Conservation (phyloP, 257 asterid genomes). For the Coffea eugenioides region DNA sequence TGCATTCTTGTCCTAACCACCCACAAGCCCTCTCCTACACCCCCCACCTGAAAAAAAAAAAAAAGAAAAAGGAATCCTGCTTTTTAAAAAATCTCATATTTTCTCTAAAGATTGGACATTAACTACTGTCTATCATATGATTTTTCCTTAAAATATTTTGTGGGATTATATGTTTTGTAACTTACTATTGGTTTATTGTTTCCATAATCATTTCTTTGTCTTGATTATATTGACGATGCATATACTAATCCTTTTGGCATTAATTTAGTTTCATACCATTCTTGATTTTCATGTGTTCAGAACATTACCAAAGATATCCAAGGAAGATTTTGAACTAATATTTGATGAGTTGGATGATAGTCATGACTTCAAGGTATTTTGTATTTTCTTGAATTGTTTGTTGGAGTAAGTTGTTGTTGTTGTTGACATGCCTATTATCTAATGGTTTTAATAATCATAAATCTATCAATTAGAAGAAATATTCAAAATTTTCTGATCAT, state of each 20-base stretch:
- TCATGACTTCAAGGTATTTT: constrained; percentile 75
- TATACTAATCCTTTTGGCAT: not conserved
- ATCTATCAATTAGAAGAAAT: not conserved
- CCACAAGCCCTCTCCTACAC: no score
- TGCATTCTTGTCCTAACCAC: not conserved
- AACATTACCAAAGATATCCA: constrained; percentile 89
- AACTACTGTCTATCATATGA: no score
- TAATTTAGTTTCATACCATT: constrained; percentile 14
- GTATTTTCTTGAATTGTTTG: constrained; percentile 17
- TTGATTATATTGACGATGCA: not conserved
- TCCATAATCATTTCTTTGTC: not conserved
- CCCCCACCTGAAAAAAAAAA: not conserved
- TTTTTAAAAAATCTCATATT: not conserved
- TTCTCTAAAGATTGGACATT: not conserved
- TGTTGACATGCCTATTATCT: not conserved
- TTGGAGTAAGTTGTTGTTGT: not conserved
- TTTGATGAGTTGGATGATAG: constrained; percentile 91
- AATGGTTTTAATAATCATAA: not conserved
- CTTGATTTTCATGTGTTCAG: constrained; percentile 33
- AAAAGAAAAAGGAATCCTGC: no score
- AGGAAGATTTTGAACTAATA: constrained; percentile 86
- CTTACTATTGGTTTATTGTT: not conserved
- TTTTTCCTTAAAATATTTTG: constrained; percentile 1
- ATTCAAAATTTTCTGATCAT: not conserved
- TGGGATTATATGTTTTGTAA: not conserved